Evolutionary conservation across 306 rosid species (phyloP).

Genomic region (Vicia villosa): DNA sequence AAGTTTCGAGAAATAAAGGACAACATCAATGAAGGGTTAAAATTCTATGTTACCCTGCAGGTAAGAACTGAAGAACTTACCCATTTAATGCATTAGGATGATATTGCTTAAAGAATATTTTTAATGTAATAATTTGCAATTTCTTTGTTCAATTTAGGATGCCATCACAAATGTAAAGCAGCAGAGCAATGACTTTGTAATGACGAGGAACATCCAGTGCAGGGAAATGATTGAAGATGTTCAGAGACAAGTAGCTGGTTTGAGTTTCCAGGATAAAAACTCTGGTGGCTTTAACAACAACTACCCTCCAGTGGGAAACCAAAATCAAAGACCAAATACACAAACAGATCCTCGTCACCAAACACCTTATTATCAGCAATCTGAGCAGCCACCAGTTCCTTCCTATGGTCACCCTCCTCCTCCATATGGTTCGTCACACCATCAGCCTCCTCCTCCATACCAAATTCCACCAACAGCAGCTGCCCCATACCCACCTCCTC

Average conservation of each 20-base stretch:
- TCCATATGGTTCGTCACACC: slow-evolving; percentile 61
- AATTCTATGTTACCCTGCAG: slow-evolving; percentile 91
- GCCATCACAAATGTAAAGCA: slow-evolving; percentile 94
- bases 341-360: slow-evolving; percentile 71
- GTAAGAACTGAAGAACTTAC: slow-evolving; percentile 41
- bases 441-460: slow-evolving; percentile 70
- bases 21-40: slow-evolving; percentile 88
- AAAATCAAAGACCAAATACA: slow-evolving; percentile 59
- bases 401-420: slow-evolving; percentile 61
- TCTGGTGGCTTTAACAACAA: slow-evolving; percentile 48
- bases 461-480: slow-evolving; percentile 61
- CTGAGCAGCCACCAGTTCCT: slow-evolving; percentile 65
- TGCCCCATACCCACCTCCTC: slow-evolving; percentile 65
- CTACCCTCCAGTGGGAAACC: slow-evolving; percentile 67
- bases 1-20: slow-evolving; percentile 92
- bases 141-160: slow-evolving; percentile 60
- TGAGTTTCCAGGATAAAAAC: slow-evolving; percentile 83
- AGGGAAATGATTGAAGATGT: slow-evolving; percentile 97
- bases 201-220: slow-evolving; percentile 98
- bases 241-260: slow-evolving; percentile 87
- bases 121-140: slow-evolving; percentile 17
- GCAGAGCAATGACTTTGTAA: slow-evolving; percentile 91
- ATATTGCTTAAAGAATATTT: neutral
- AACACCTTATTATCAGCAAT: slow-evolving; percentile 66
- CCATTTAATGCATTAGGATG: neutral